Conservation (phyloP, 257 asterid species). For the Capsicum chinense region DNA sequence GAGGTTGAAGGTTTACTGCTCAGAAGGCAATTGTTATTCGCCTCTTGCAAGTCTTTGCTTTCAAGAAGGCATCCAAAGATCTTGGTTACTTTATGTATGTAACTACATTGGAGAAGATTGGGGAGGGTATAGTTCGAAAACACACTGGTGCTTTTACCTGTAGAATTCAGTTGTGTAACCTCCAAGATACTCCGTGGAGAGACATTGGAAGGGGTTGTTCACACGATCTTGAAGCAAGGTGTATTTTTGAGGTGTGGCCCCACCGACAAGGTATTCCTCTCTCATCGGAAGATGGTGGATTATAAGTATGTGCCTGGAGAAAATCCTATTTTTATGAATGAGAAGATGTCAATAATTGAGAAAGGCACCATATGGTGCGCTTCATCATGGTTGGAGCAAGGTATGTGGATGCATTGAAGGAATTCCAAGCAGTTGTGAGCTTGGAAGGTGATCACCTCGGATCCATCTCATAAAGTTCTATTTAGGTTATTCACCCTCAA, state of each 20-base stretch:
- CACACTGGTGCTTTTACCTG: slow-evolving; percentile 65
- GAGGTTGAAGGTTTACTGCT: slow-evolving; percentile 64
- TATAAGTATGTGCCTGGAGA: slow-evolving; percentile 66
- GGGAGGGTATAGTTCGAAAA: slow-evolving; percentile 61
- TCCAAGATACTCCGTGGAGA: slow-evolving; percentile 83
- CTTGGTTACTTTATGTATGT: slow-evolving; percentile 69
- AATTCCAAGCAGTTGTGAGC: slow-evolving; percentile 68
- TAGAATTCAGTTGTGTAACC: slow-evolving; percentile 70
- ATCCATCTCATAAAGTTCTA: slow-evolving; percentile 29
- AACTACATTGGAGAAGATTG: slow-evolving; percentile 62
- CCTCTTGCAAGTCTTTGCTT: slow-evolving; percentile 65
- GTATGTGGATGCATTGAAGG: slow-evolving; percentile 69
- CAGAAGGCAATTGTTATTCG: slow-evolving; percentile 65
- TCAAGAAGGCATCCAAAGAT: slow-evolving; percentile 61
- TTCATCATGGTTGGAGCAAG: slow-evolving; percentile 62
- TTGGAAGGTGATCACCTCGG: slow-evolving; percentile 80
- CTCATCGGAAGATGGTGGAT: slow-evolving; percentile 64
- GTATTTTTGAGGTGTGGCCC: slow-evolving; percentile 76
- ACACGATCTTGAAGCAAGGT: slow-evolving; percentile 68
- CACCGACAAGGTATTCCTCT: slow-evolving; percentile 59
- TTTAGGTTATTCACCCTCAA: not conserved
- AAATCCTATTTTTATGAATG: slow-evolving; percentile 56
- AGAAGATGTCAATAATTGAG: slow-evolving; percentile 49
- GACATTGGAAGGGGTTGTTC: slow-evolving; percentile 65
- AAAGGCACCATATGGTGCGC: slow-evolving; percentile 51